A percentile compares a stretch with the other conserved stretches of the same genome.
phyloP scores from a whole-genome alignment of 169 alveolate species.

The Nephromyces sp. region DNA sequence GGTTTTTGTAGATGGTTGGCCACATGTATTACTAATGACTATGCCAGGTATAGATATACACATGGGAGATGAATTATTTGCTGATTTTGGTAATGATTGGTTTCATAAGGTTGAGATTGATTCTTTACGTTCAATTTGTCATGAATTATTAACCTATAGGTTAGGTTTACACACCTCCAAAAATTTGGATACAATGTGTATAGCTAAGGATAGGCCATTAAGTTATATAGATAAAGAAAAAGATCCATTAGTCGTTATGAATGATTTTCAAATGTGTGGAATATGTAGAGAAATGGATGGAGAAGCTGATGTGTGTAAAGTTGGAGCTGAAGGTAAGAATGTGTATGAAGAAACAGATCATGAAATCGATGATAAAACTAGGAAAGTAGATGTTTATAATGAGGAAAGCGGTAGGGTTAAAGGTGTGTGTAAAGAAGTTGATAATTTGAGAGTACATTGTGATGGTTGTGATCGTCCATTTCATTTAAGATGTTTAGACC shows the following conservation, averaged over 20 bases:
- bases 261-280: neutral
- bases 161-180: slow-evolving; percentile 18
- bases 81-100: slow-evolving; percentile 82
- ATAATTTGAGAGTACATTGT: slow-evolving; percentile 42
- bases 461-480: slow-evolving; percentile 62
- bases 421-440: neutral
- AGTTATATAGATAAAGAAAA: neutral
- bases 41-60: slow-evolving; percentile 52
- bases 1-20: slow-evolving; percentile 58
- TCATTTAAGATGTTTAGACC: slow-evolving; percentile 43
- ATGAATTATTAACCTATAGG: slow-evolving; percentile 53
- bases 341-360: neutral
- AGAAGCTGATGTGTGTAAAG: neutral
- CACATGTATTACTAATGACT: slow-evolving; percentile 48
- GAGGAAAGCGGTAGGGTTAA: neutral
- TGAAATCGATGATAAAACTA: neutral
- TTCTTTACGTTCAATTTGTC: slow-evolving; percentile 46
- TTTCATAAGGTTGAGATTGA: slow-evolving; percentile 67
- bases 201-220: neutral
- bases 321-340: neutral
- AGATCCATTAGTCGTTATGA: neutral
- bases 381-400: neutral
- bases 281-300: neutral
- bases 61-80: slow-evolving; percentile 80
- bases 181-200: neutral